Evolutionary conservation across 2,329 filamentous ascomycete genomes (phyloP).

Genomic region (Davidsoniella neocaledoniae): DNA sequence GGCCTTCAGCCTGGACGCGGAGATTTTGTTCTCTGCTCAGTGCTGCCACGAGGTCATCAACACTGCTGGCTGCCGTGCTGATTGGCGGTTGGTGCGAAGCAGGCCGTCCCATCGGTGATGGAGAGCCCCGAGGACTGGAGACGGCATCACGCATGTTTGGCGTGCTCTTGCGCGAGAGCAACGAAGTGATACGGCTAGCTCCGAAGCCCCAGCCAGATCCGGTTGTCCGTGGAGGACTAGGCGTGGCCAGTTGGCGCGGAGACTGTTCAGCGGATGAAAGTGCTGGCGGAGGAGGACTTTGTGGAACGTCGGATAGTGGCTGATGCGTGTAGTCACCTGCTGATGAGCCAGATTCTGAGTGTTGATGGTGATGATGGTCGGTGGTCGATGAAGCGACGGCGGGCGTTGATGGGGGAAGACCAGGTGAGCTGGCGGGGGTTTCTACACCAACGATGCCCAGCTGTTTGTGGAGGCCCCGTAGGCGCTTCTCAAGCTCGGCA

Average conservation of each 20-base stretch:
- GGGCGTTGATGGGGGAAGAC: constrained; percentile 58
- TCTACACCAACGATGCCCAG: not conserved
- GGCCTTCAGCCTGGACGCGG: constrained; percentile 51
- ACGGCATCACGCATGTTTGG: constrained; percentile 20
- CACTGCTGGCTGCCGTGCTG: constrained; percentile 15
- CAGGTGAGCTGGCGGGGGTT: not conserved
- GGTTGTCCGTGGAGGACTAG: constrained; percentile 19
- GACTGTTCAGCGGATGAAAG: constrained; percentile 3
- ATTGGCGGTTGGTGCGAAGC: constrained; percentile 16
- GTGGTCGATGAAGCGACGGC: constrained; percentile 40
- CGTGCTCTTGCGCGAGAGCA: constrained; percentile 32
- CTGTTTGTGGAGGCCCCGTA: constrained; percentile 53
- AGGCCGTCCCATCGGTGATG: constrained; percentile 6
- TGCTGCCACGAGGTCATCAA: constrained; percentile 38
- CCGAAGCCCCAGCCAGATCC: constrained; percentile 31
- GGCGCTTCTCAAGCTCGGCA: constrained; percentile 52
- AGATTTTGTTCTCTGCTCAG: constrained; percentile 50
- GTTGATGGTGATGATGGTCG: constrained; percentile 14
- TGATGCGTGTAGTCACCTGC: constrained; percentile 15
- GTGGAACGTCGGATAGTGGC: constrained; percentile 9
- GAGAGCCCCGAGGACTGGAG: constrained; percentile 1
- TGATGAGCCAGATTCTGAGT: constrained; percentile 17
- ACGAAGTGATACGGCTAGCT: constrained; percentile 25
- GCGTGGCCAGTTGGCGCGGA: constrained; percentile 18
- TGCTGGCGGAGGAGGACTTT: constrained; percentile 6